A percentile compares a stretch with the other conserved stretches of the same genome.
Evolutionary conservation across 306 rosid genomes (phyloP).

Genomic region (Mimosa pudica): DNA sequence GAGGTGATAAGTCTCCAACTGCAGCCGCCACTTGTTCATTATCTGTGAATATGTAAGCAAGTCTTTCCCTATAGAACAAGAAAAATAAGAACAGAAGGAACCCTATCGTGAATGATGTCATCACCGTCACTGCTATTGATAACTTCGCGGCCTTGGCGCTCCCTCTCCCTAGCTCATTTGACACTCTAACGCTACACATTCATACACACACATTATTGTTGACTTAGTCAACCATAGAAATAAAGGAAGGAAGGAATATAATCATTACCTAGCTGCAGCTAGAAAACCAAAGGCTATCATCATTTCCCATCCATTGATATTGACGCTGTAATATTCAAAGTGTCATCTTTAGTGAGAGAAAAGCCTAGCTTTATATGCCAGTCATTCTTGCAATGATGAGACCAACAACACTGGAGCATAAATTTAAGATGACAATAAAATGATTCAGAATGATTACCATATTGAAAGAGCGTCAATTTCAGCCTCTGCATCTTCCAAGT

Average conservation of each 20-base stretch:
- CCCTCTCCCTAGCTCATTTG: constrained; percentile 64
- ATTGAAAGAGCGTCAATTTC: constrained; percentile 60
- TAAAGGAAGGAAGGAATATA: background rate
- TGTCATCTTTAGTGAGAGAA: background rate
- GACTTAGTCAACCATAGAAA: background rate
- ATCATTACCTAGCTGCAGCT: constrained; percentile 51
- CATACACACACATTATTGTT: background rate
- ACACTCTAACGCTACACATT: constrained; percentile 50
- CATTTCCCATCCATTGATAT: constrained; percentile 64
- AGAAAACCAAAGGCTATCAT: constrained; percentile 61
- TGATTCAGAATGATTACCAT: constrained; percentile 42
- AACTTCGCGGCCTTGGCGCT: constrained; percentile 52
- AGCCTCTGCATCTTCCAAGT: constrained; percentile 53
- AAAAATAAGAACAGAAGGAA: constrained; percentile 43
- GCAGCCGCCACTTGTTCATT: constrained; percentile 40
- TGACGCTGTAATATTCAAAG: constrained; percentile 42
- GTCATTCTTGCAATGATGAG: background rate
- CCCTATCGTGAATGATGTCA: constrained; percentile 45
- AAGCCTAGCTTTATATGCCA: background rate
- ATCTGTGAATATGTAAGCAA: constrained; percentile 50
- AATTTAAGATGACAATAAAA: background rate
- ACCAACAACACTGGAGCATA: constrained; percentile 1
- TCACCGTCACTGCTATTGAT: constrained; percentile 40
- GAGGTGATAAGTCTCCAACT: constrained; percentile 50
- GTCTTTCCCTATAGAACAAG: constrained; percentile 43